Percentiles rank a stretch among this genome's conserved stretches.
phyloP scores from a whole-genome alignment of 305 asterid species.

The Rubia occidens region DNA sequence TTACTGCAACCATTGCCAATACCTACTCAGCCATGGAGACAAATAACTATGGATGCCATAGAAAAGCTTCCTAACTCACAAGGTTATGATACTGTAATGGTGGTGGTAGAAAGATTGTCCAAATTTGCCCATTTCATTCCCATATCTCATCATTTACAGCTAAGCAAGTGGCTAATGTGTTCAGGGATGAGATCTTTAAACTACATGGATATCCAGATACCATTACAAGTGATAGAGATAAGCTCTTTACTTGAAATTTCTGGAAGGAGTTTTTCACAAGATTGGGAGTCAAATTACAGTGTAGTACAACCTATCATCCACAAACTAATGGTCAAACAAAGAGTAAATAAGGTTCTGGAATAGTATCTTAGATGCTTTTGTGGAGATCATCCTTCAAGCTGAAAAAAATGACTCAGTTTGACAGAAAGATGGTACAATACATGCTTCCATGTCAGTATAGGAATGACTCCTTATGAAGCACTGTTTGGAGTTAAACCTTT shows the following conservation, averaged over 20 bases:
- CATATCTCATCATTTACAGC: not conserved
- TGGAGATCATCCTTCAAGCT: not conserved
- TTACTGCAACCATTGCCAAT: not conserved
- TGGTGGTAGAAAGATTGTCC: not conserved
- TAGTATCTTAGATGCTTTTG: not conserved
- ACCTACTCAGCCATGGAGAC: not conserved
- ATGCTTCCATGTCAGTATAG: too few relatives aligned
- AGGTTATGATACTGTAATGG: not conserved
- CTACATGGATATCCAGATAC: not conserved
- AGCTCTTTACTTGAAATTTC: not conserved
- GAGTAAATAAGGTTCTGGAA: not conserved
- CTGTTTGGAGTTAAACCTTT: too few relatives aligned
- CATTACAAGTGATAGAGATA: constrained; percentile 2
- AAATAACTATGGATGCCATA: not conserved
- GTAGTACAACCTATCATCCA: constrained; percentile 1
- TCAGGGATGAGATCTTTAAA: not conserved
- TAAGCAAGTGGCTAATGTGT: not conserved
- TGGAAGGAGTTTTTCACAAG: not conserved
- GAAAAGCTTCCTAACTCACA: not conserved
- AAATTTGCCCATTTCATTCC: constrained; percentile 4
- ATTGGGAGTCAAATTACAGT: not conserved
- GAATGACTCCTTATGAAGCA: too few relatives aligned
- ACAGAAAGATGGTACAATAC: too few relatives aligned
- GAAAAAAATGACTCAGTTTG: too few relatives aligned
- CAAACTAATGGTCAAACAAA: not conserved